These are phyloP conservation scores for Agrostemma githago DNA, from an alignment of 148 eudicot species.

Conservation along the genomic window DNA sequence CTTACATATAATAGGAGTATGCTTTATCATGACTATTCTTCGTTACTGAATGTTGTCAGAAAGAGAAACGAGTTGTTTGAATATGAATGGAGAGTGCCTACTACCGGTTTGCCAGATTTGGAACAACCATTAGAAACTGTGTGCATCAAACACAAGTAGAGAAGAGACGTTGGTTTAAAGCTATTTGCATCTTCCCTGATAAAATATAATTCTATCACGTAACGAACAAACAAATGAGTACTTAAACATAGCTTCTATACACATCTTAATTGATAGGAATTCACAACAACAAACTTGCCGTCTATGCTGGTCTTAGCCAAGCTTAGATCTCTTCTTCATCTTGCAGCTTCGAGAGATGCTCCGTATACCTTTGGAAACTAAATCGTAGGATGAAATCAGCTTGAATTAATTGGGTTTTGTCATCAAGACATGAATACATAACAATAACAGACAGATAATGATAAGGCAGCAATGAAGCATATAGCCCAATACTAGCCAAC, in stretches of 20 bases:
- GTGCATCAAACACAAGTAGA: too few species aligned
- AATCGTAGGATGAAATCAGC: not conserved
- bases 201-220: not conserved
- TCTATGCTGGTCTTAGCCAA: not conserved
- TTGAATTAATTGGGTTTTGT: slow-evolving; percentile 9
- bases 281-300: not conserved
- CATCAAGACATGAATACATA: not conserved
- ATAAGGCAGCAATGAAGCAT: slow-evolving; percentile 2
- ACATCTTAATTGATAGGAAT: slow-evolving; percentile 5
- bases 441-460: not conserved
- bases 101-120: too few species aligned
- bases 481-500: not conserved
- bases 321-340: not conserved
- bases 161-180: too few species aligned
- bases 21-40: too few species aligned
- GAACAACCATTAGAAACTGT: too few species aligned
- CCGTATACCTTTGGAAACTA: slow-evolving; percentile 5
- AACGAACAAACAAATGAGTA: slow-evolving; percentile 4
- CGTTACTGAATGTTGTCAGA: too few species aligned
- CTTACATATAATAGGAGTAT: too few species aligned
- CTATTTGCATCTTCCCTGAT: too few species aligned
- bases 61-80: too few species aligned
- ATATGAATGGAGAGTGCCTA: too few species aligned
- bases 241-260: slow-evolving; percentile 16
- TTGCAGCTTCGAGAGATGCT: not conserved